A percentile compares a stretch with the other conserved stretches of the same genome.
Evolutionary conservation across 805 yeast species (phyloP).

Genomic region (Candida pini): DNA sequence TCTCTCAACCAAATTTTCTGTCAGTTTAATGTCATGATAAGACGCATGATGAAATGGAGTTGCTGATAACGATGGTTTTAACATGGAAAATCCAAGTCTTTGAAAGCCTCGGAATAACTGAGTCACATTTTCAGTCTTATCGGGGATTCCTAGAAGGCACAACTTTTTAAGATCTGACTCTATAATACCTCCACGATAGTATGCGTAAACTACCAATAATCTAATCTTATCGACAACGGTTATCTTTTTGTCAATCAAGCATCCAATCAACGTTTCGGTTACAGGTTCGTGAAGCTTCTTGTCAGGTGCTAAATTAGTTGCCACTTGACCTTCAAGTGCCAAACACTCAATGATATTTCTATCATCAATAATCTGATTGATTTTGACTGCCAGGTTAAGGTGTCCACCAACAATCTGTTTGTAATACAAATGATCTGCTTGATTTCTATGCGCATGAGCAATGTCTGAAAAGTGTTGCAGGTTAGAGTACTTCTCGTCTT

Average conservation of each 20-base stretch:
- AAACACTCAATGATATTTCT: constrained; percentile 46
- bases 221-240: constrained; percentile 67
- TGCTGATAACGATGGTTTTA: constrained; percentile 34
- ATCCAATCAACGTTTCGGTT: constrained; percentile 49
- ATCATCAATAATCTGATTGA: constrained; percentile 48
- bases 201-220: constrained; percentile 64
- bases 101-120: constrained; percentile 53
- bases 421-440: constrained; percentile 18
- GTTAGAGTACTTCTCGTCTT: constrained; percentile 20
- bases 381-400: constrained; percentile 43
- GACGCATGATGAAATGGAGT: constrained; percentile 42
- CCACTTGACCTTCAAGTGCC: constrained; percentile 78
- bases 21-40: constrained; percentile 44
- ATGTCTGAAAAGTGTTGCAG: constrained; percentile 23
- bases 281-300: constrained; percentile 50
- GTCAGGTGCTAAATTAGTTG: constrained; percentile 66
- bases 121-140: constrained; percentile 34
- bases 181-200: constrained; percentile 77
- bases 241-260: constrained; percentile 45
- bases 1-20: constrained; percentile 20
- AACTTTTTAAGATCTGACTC: constrained; percentile 69
- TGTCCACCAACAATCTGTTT: constrained; percentile 26
- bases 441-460: constrained; percentile 24
- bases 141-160: constrained; percentile 43
- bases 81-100: constrained; percentile 29